phyloP scores from a whole-genome alignment of 768 basidiomycete species.

The Suillus subalutaceus region DNA sequence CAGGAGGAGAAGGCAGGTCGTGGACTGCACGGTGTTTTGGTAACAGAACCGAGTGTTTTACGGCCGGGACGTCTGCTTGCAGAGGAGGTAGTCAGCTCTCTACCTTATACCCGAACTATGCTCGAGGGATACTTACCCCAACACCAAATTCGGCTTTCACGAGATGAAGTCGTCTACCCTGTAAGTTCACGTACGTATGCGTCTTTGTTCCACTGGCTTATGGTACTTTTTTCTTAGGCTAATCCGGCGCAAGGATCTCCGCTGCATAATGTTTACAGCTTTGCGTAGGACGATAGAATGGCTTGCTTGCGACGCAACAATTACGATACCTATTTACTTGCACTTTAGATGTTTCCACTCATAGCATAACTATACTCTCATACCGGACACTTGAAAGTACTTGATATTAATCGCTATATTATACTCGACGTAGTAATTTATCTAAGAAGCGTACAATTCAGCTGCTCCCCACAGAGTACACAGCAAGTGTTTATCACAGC shows the following conservation, averaged over 20 bases:
- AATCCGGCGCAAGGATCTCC: not conserved
- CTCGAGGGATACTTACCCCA: not conserved
- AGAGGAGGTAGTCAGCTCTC: not conserved
- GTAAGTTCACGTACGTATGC: not conserved
- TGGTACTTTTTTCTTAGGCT: not conserved
- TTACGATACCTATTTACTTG: not conserved
- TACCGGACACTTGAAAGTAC: not conserved
- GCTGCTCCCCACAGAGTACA: not conserved
- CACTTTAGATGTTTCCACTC: not conserved
- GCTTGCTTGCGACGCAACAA: not conserved
- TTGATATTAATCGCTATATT: not conserved
- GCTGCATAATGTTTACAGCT: not conserved
- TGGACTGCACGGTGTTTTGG: not conserved
- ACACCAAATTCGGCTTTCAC: not conserved
- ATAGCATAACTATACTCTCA: not conserved
- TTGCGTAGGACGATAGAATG: not conserved
- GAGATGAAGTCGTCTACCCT: not conserved
- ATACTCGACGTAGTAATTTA: not conserved
- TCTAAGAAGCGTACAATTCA: not conserved
- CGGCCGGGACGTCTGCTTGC: not conserved
- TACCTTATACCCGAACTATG: not conserved
- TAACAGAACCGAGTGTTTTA: not conserved
- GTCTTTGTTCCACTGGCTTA: not conserved
- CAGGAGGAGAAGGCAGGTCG: not conserved
- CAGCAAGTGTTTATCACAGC: not conserved